Conservation (phyloP, 2,329 filamentous ascomycete species). For the Myotisia sp. region DNA sequence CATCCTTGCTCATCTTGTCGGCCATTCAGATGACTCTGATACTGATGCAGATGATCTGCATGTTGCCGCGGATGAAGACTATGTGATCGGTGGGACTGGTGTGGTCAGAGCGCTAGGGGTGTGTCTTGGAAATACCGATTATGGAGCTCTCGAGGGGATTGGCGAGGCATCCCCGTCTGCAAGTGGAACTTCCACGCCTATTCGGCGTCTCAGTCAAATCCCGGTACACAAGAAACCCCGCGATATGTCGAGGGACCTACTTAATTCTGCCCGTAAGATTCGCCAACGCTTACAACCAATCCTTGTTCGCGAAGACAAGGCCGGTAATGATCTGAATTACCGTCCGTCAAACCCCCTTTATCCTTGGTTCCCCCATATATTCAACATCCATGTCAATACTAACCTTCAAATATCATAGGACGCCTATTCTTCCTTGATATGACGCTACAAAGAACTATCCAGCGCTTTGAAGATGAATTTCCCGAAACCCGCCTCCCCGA, state of each 20-base stretch:
- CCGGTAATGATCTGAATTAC: constrained; percentile 61
- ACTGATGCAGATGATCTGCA: constrained; percentile 46
- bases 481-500: constrained; percentile 58
- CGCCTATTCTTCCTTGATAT: constrained; percentile 75
- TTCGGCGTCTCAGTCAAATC: constrained; percentile 36
- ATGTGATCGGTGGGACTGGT: constrained; percentile 88
- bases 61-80: constrained; percentile 73
- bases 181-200: constrained; percentile 41
- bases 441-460: constrained; percentile 80
- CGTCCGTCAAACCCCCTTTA: no score
- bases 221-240: constrained; percentile 55
- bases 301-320: constrained; percentile 56
- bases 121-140: constrained; percentile 67
- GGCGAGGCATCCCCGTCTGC: constrained; percentile 29
- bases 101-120: constrained; percentile 89
- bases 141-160: constrained; percentile 20
- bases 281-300: constrained; percentile 69
- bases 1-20: constrained; percentile 74
- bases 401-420: constrained; percentile 37
- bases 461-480: constrained; percentile 90
- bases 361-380: constrained; percentile 14
- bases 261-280: constrained; percentile 81
- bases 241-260: constrained; percentile 82
- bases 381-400: no score
- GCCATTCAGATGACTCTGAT: constrained; percentile 44